Percentiles rank a stretch among this genome's conserved stretches.
These are phyloP conservation scores for Torulaspora globosa DNA, from an alignment of 1,139 yeast species.

Conservation along the genomic window DNA sequence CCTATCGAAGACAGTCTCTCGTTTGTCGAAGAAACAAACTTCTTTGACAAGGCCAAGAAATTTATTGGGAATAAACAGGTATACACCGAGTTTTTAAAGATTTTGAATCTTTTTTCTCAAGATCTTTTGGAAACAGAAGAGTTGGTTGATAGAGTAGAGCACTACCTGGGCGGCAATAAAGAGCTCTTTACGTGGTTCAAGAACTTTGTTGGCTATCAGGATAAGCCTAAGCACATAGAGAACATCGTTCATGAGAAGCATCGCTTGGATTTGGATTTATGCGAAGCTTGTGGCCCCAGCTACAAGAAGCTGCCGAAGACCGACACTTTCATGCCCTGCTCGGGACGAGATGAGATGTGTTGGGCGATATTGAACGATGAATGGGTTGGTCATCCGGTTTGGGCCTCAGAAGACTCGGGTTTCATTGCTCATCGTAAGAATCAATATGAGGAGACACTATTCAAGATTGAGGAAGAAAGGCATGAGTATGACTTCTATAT, in stretches of 20 bases:
- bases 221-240: constrained; percentile 73
- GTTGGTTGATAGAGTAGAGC: constrained; percentile 77
- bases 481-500: constrained; percentile 94
- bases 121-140: constrained; percentile 82
- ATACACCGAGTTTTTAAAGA: constrained; percentile 85
- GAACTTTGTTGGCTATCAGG: constrained; percentile 82
- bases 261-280: constrained; percentile 78
- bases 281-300: constrained; percentile 86
- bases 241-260: constrained; percentile 86
- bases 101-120: constrained; percentile 80
- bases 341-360: constrained; percentile 98
- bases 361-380: constrained; percentile 98
- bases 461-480: constrained; percentile 95
- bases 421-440: constrained; percentile 96
- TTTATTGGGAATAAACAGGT: constrained; percentile 85
- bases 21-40: constrained; percentile 76
- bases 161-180: constrained; percentile 73
- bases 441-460: constrained; percentile 92
- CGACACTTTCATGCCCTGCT: constrained; percentile 95
- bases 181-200: constrained; percentile 91
- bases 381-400: constrained; percentile 99
- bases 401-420: constrained; percentile 99
- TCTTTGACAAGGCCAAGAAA: constrained; percentile 89
- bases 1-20: constrained; percentile 61
- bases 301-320: constrained; percentile 90